Conservation (phyloP, 2,329 filamentous ascomycete species). For the Shiraia sp. region DNA sequence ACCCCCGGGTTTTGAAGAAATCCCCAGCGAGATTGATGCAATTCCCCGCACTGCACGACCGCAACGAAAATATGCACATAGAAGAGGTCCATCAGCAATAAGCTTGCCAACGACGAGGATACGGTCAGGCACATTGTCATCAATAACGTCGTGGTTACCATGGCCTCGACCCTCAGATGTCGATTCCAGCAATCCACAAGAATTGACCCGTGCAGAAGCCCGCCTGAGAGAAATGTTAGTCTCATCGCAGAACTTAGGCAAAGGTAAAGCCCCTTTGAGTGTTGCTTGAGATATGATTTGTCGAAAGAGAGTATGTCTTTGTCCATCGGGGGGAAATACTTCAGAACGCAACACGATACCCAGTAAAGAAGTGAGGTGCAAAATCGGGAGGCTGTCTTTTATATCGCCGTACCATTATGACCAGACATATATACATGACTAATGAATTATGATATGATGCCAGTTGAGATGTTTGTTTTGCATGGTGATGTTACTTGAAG, state of each 20-base stretch:
- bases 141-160: constrained; percentile 41
- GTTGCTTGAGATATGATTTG: constrained; percentile 15
- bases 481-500: too few relatives aligned
- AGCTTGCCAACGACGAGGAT: constrained; percentile 24
- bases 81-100: constrained; percentile 24
- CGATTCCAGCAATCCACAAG: constrained; percentile 18
- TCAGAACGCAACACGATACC: too few relatives aligned
- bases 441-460: too few relatives aligned
- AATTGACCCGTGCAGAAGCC: constrained; percentile 36
- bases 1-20: constrained; percentile 30
- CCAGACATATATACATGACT: too few relatives aligned
- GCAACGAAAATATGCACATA: constrained; percentile 20
- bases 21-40: constrained; percentile 12
- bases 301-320: too few relatives aligned
- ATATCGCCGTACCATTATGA: too few relatives aligned
- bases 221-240: constrained; percentile 39
- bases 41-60: constrained; percentile 10
- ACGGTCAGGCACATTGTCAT: constrained; percentile 35
- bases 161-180: constrained; percentile 34
- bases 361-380: too few relatives aligned
- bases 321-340: too few relatives aligned
- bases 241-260: constrained; percentile 26
- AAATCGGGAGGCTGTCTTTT: too few relatives aligned
- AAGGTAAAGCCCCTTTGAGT: constrained; percentile 30
- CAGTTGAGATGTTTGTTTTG: too few relatives aligned